Evolutionary conservation across 352 stramenopile genomes (phyloP), one percentile per base, ranked within the genome.

Genomic region (Pythium brachiatum): DNA sequence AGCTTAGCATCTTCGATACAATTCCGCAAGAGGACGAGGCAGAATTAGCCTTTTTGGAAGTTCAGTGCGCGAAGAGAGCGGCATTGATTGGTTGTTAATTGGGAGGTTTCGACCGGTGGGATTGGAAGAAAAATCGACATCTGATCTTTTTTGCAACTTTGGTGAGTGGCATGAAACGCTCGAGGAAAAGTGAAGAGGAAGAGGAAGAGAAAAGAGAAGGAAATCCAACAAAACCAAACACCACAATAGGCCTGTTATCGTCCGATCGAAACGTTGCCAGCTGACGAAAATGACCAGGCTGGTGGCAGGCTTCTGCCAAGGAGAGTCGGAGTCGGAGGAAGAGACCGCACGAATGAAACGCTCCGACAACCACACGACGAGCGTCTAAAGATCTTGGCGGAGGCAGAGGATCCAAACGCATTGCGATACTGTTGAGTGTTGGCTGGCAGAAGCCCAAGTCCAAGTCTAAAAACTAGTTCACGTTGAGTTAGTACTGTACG

Each of bases 271-370:
- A 43, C 36, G 36, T 38, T 38, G 31, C 36, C 36, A 43, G 36
- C 11, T 43, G 36, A 43, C 36, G 36, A 5, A 43, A 43, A 43
- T 43, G 36, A 43, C 36, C 36, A 43, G 41, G 43, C 20, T 41
- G 7, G 8, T 32, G 41, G 21, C 20, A 32, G 15, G 13, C n/a
- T 25, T 53, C 27, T 9, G 41, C 7, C 48, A 55, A 16, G 36
- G 36, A 43, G 36, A 43, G 36, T 43, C 18, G 15, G 36, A 43
- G 36, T 43, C 18, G 15, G 20, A 18, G 23, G n/a, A 53, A 47
- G 25, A 39, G 39, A 38, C 20, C 31, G 58, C 60, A 60, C 60
- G 60, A 66, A 66, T 56, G 60, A 66, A 66, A 66, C 60, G 51
- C 36, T 46, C 51, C 16, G 34, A 27, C 47, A 47, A 50, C 27